phyloP scores from a whole-genome alignment of 164 flowering plant species.

The Annona squamosa region DNA sequence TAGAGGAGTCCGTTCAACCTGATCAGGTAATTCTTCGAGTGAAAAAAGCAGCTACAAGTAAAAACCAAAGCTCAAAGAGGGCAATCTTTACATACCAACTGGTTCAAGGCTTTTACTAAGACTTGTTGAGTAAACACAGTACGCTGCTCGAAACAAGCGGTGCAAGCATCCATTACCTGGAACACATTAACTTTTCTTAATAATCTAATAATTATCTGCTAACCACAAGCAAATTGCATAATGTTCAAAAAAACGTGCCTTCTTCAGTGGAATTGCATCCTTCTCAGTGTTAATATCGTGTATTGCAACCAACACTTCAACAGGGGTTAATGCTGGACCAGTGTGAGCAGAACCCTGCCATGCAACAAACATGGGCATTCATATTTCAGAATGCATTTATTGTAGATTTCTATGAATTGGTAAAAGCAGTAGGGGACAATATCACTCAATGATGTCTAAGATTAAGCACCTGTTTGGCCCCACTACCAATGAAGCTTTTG shows the following conservation, averaged over 20 bases:
- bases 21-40: constrained; percentile 13
- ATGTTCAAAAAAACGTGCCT: constrained; percentile 35
- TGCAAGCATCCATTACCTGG: constrained; percentile 93
- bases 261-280: constrained; percentile 82
- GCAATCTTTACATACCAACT: constrained; percentile 52
- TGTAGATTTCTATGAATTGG: neutral
- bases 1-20: constrained; percentile 88
- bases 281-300: constrained; percentile 83
- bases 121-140: constrained; percentile 97
- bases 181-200: constrained; percentile 2
- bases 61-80: neutral
- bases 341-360: constrained; percentile 96
- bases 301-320: constrained; percentile 92
- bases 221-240: neutral
- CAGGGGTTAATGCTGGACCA: constrained; percentile 97
- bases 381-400: neutral
- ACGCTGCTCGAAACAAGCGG: constrained; percentile 97
- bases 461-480: neutral
- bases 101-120: constrained; percentile 78
- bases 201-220: neutral
- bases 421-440: neutral
- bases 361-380: constrained; percentile 5
- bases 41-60: neutral
- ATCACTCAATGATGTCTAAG: neutral
- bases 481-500: too few relatives aligned